Conservation (phyloP, 768 basidiomycete genomes). For the Russula sp. region DNA sequence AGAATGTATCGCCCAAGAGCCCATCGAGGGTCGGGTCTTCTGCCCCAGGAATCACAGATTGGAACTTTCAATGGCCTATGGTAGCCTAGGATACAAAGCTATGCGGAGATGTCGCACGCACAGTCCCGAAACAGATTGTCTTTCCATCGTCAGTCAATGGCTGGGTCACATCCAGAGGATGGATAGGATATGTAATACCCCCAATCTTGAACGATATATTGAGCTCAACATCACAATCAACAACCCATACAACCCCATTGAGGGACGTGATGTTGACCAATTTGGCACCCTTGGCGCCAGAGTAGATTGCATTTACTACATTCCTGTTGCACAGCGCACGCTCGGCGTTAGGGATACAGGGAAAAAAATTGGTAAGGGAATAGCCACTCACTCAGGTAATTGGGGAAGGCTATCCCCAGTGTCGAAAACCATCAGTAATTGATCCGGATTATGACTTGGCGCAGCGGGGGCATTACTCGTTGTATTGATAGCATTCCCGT, state of each 20-base stretch:
- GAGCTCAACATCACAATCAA: constrained; percentile 62
- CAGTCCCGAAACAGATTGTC: constrained; percentile 39
- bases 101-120: constrained; percentile 22
- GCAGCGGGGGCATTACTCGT: constrained; percentile 53
- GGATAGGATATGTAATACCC: constrained; percentile 56
- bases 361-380: not conserved
- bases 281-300: constrained; percentile 49
- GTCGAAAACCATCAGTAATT: constrained; percentile 61
- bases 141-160: constrained; percentile 37
- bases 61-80: constrained; percentile 50
- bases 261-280: constrained; percentile 40
- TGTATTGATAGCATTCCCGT: constrained; percentile 52
- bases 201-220: constrained; percentile 64
- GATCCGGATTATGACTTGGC: constrained; percentile 57
- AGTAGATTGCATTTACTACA: constrained; percentile 61
- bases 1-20: constrained; percentile 70
- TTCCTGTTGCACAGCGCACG: constrained; percentile 35
- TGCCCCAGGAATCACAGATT: constrained; percentile 58
- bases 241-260: constrained; percentile 52
- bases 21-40: constrained; percentile 53
- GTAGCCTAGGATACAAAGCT: not conserved
- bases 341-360: constrained; percentile 21
- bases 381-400: constrained; percentile 43
- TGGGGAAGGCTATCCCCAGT: constrained; percentile 69
- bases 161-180: constrained; percentile 58